Base-by-base conservation (phyloP, 805 yeast genomes). In the Nakazawaea anatomiae region DNA sequence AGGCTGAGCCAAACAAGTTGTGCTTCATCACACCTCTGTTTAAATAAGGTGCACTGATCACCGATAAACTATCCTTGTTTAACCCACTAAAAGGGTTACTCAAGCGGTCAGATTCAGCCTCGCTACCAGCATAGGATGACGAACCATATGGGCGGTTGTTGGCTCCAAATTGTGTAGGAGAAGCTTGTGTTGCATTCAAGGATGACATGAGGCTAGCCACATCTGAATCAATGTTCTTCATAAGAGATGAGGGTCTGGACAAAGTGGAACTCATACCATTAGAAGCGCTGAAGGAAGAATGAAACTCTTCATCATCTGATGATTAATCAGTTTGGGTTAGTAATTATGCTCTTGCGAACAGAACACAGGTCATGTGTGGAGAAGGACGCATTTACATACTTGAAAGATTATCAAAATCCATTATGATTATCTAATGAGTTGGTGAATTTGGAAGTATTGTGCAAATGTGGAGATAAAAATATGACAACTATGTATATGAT, bases 1-100 rank as follows among this genome's bases (percentile, higher is more conserved):
- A 79, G 7, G 86, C 85, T 7, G 87, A 73, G 2, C 82, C 84
- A 57, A 82, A 77, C 42, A 70, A 42, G 52, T 70, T 73, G 27
- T 11, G 69, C 46, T 41, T 68, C 66, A 40, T 66, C 60, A 51
- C 76, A n/a, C 53, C 57, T 18, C 50, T 57, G 59, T 32, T 55
- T 57, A 35, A 58, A 51, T 11, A 70, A 1, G 77, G 76, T 0
- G 75, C 74, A n/a, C 75, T 71, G 39, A 73, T 68, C 9, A 75
- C 76, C 4, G 79, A 74, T 30, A 75, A 60, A 1, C 80, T 67
- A 8, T 79, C 79, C 52, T 71, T 68, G 55, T 72, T 75, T 55
- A 73, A 64, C n/a, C 77, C 79, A 14, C 42, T 43, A 60, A 76
- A 75, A 5, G 70, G 66, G 39, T 52, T 50, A 25, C 59, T 61